phyloP scores from a whole-genome alignment of 108 stramenopile genomes.

The Parietichytrium sp. region DNA sequence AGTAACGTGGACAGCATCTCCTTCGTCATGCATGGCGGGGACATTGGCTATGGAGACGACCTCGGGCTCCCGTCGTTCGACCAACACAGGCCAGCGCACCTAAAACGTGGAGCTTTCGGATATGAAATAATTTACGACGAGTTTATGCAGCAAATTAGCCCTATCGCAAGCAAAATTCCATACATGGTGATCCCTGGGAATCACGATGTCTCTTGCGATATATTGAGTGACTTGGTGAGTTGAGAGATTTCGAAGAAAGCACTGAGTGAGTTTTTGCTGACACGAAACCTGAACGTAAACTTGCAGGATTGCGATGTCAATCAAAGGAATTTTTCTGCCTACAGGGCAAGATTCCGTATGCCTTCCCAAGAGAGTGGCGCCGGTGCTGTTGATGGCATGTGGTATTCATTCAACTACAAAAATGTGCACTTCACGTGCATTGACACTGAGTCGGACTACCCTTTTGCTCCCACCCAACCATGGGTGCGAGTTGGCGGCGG shows the following conservation, averaged over 20 bases:
- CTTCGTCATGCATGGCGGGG: constrained; percentile 25
- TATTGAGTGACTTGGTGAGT: constrained; percentile 30
- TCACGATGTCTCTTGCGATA: constrained; percentile 56
- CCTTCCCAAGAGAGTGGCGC: constrained; percentile 55
- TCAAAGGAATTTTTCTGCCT: constrained; percentile 57
- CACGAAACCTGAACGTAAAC: too few relatives aligned
- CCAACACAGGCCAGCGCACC: background rate
- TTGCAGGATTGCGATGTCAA: constrained; percentile 27
- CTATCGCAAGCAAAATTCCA: constrained; percentile 42
- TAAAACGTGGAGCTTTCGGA: background rate
- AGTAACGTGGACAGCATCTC: background rate
- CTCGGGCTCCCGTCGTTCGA: background rate
- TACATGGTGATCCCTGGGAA: constrained; percentile 61
- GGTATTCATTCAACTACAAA: constrained; percentile 56
- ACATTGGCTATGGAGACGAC: constrained; percentile 22
- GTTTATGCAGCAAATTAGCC: constrained; percentile 13
- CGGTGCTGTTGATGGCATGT: constrained; percentile 46
- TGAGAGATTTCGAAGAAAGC: too few relatives aligned
- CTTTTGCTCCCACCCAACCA: constrained; percentile 39
- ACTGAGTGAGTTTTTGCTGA: too few relatives aligned
- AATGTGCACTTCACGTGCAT: constrained; percentile 55
- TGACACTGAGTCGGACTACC: constrained; percentile 59
- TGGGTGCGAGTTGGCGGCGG: constrained; percentile 28
- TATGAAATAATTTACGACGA: constrained; percentile 38
- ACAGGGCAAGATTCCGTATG: constrained; percentile 56